Conservation (phyloP, 345 rosid species). For the Microthlaspi erraticum region DNA sequence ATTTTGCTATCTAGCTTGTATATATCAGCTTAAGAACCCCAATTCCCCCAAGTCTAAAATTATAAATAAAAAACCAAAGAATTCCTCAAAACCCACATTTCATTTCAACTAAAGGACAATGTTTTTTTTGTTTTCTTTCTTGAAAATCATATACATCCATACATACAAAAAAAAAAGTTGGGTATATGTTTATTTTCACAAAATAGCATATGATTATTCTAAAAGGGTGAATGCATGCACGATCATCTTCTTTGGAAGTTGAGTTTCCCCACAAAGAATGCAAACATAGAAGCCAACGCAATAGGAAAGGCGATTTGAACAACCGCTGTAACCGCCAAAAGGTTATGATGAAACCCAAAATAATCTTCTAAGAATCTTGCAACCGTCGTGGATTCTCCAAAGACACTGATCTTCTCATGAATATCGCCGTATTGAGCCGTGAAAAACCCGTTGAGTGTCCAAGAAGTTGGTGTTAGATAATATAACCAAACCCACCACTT, state of each 20-base stretch:
- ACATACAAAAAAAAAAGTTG: background rate
- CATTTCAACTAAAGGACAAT: background rate
- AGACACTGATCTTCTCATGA: conserved; percentile 50
- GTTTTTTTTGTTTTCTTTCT: background rate
- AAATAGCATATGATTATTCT: background rate
- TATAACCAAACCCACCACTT: conserved; percentile 88
- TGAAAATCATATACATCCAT: conserved; percentile 5
- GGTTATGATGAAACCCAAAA: conserved; percentile 62
- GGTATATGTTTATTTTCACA: background rate
- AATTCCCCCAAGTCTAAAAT: background rate
- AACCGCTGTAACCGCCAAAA: conserved; percentile 46
- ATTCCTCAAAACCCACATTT: background rate
- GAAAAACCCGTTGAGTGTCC: conserved; percentile 70
- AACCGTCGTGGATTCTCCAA: conserved; percentile 54
- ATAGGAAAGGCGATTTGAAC: conserved; percentile 58
- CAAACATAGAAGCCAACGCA: conserved; percentile 58
- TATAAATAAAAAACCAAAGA: background rate
- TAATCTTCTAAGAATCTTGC: conserved; percentile 57
- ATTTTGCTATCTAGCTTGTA: background rate
- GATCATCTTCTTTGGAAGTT: conserved; percentile 70
- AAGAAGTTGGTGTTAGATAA: conserved; percentile 69
- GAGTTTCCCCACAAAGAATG: conserved; percentile 55
- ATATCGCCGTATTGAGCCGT: conserved; percentile 81
- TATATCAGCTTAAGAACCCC: background rate
- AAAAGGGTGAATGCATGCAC: background rate